Evolutionary conservation across 1,139 yeast genomes (phyloP).

Genomic region (Arxiozyma bovina): DNA sequence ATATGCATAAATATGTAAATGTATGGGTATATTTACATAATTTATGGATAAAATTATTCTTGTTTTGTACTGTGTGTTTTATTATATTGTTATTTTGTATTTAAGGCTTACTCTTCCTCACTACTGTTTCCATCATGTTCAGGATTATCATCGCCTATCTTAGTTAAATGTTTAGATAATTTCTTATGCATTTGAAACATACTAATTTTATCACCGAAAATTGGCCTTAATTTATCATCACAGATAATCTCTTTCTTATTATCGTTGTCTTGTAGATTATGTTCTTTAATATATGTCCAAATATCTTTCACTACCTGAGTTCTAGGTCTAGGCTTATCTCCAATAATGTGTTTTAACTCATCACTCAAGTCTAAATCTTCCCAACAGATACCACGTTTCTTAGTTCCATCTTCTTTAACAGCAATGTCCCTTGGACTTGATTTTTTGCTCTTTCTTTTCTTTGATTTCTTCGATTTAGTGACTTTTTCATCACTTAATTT

Average conservation of each 20-base stretch:
- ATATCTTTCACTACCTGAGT: conserved; percentile 64
- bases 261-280: conserved; percentile 58
- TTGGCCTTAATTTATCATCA: conserved; percentile 50
- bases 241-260: conserved; percentile 62
- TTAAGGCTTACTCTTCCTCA: background rate
- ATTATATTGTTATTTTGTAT: background rate
- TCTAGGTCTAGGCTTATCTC: conserved; percentile 43
- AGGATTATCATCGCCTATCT: conserved; percentile 18
- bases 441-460: conserved; percentile 26
- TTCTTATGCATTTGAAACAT: conserved; percentile 65
- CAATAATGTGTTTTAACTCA: conserved; percentile 41
- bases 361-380: conserved; percentile 38
- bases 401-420: conserved; percentile 7
- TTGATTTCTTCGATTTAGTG: conserved; percentile 6
- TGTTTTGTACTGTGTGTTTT: too few species aligned
- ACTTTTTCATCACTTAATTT: conserved; percentile 3
- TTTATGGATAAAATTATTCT: too few species aligned
- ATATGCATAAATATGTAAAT: background rate
- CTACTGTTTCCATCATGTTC: conserved; percentile 24
- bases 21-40: too few species aligned
- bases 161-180: conserved; percentile 45
- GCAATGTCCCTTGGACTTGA: background rate
- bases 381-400: conserved; percentile 16
- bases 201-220: conserved; percentile 55
- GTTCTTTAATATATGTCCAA: conserved; percentile 65